Conservation (phyloP, 805 yeast genomes). For the Tetrapisispora nanseiensis region DNA sequence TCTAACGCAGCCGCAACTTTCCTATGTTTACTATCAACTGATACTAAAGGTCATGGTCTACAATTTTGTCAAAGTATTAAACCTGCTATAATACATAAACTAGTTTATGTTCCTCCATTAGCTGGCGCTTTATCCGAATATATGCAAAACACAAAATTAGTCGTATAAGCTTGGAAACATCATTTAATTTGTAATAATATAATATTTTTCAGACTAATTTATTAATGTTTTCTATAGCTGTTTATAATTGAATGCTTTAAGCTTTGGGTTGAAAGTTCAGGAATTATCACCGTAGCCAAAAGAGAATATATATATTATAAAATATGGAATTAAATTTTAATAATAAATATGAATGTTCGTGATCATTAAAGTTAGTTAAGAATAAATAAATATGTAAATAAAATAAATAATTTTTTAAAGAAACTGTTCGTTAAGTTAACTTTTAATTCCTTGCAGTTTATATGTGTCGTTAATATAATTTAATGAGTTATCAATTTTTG, state of each 20-base stretch:
- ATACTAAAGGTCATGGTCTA: conserved; percentile 21
- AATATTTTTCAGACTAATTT: too few relatives aligned
- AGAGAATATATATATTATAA: too few relatives aligned
- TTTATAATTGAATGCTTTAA: too few relatives aligned
- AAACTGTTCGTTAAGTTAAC: not conserved
- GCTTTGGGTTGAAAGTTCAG: too few relatives aligned
- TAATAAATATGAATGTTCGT: not conserved
- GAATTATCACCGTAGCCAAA: too few relatives aligned
- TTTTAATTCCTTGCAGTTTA: not conserved
- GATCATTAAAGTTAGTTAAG: not conserved
- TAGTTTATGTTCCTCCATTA: conserved; percentile 28
- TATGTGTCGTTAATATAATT: not conserved
- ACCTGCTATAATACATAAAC: conserved; percentile 22
- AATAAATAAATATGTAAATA: conserved; percentile 1
- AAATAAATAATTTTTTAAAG: not conserved
- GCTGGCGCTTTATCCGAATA: conserved; percentile 25
- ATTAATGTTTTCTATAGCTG: too few relatives aligned
- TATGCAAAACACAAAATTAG: conserved; percentile 20
- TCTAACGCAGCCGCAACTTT: conserved; percentile 27
- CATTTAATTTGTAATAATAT: conserved; percentile 1
- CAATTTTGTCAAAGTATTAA: conserved; percentile 23
- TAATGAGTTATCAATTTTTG: conserved; percentile 1
- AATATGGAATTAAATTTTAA: too few relatives aligned
- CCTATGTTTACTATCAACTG: conserved; percentile 27
- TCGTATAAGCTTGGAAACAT: not conserved